Evolutionary conservation across 2,329 filamentous ascomycete species (phyloP).

Genomic region (Alternaria sp.): DNA sequence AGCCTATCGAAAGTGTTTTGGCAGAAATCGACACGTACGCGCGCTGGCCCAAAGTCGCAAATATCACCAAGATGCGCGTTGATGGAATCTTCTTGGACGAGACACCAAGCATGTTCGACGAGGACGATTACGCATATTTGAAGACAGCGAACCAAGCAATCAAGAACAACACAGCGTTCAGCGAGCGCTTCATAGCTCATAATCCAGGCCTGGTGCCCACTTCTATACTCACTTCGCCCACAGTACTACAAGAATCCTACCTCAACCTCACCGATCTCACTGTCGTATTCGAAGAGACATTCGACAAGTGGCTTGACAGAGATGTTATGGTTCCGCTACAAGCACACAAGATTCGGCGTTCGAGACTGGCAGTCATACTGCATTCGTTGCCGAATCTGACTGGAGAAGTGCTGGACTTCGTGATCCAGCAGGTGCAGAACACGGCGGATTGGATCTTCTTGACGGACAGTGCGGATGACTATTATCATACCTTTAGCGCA

Average conservation of each 20-base stretch:
- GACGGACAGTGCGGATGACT: conserved; percentile 38
- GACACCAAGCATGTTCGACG: conserved; percentile 49
- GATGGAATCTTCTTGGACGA: conserved; percentile 64
- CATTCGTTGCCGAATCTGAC: conserved; percentile 38
- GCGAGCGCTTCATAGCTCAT: conserved; percentile 39
- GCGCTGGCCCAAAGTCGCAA: conserved; percentile 53
- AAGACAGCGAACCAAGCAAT: conserved; percentile 29
- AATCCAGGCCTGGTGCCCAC: conserved; percentile 38
- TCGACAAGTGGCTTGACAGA: conserved; percentile 38
- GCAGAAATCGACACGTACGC: conserved; percentile 59
- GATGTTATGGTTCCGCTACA: conserved; percentile 31
- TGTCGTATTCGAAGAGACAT: conserved; percentile 44
- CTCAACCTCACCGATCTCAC: conserved; percentile 44
- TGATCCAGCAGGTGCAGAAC: conserved; percentile 40
- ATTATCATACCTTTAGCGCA: conserved; percentile 39
- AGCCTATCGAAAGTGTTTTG: conserved; percentile 34
- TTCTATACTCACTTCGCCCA: conserved; percentile 26
- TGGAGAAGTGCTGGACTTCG: conserved; percentile 33
- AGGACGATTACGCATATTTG: conserved; percentile 33
- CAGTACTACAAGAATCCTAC: conserved; percentile 33
- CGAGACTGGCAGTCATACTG: conserved; percentile 39
- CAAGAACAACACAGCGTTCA: conserved; percentile 30
- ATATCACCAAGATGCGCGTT: conserved; percentile 53
- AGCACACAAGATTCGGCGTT: conserved; percentile 24
- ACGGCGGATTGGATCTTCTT: conserved; percentile 43